Base-by-base conservation (phyloP, 73 alveolate genomes). In the Urostyla sp. region DNA sequence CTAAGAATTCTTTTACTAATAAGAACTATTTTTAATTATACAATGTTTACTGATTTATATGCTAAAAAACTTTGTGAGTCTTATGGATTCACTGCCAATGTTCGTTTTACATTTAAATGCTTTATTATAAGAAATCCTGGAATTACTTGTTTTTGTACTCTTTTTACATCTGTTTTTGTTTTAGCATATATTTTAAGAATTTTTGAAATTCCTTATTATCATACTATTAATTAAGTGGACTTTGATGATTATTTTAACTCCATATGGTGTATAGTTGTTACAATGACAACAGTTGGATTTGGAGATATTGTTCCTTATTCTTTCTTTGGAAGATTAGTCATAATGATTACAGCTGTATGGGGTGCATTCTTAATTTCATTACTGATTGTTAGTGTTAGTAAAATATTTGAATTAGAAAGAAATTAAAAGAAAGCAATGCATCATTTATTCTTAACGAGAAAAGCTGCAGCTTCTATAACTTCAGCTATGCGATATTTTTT, bases 281-380 rank as follows among this genome's bases (percentile, higher is more conserved):
- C 95, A 4, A 91, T 91, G 77, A 77, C 95, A 6, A 91, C 97
- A 0, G 92, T 91, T 5, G 97, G 97, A 0, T 91, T 35, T 83
- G 97, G 97, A 15, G 97, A 91, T 46, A 50, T 82, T 28, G 86
- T 34, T 23, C 95, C 97, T 0, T 34, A 53, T 49, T 67, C 97
- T 32, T 32, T 27, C 49, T 45, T 88, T 36, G 97, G 97, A 18
- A 88, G 92, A 63, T 3, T 82, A 1, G 75, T 88, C 8, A 61
- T 76, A 31, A 84, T 91, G 52, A n/a, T 82, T 18, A 48, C 91
- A 44, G 83, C 95, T 11, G 37, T 91, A 28, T 88, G 94, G 91
- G 97, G 97, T 40, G 86, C 94, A n/a, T 91, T 88, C 72, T 37
- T 83, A 13, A 84, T 91, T 43, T 87, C 97, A 26, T 49, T 89